phyloP scores from a whole-genome alignment of 2,329 filamentous ascomycete genomes.

The Parastagonospora nodorum region DNA sequence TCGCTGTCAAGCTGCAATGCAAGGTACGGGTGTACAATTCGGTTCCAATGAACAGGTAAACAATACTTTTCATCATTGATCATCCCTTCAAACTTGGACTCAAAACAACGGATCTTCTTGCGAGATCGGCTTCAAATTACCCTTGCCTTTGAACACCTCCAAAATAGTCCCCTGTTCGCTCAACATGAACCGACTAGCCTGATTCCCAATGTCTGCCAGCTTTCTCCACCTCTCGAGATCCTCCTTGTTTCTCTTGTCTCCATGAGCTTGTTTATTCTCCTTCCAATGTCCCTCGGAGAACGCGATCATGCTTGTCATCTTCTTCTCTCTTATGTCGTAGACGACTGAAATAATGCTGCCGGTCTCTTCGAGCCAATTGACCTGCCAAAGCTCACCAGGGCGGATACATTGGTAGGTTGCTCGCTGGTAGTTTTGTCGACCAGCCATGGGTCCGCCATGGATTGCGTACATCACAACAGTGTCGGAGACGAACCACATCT shows the following conservation, averaged over 20 bases:
- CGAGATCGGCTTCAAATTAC: conserved; percentile 53
- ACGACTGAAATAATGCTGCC: conserved; percentile 62
- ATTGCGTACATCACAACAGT: conserved; percentile 62
- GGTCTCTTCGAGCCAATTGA: conserved; percentile 66
- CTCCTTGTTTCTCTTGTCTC: conserved; percentile 59
- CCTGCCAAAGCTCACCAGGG: conserved; percentile 63
- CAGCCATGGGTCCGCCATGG: conserved; percentile 61
- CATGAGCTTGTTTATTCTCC: conserved; percentile 55
- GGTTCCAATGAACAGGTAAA: conserved; percentile 2
- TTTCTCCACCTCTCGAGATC: conserved; percentile 60
- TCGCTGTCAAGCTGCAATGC: conserved; percentile 11
- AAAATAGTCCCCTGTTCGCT: conserved; percentile 60
- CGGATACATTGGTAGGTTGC: conserved; percentile 63
- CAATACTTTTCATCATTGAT: background rate
- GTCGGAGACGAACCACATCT: conserved; percentile 65
- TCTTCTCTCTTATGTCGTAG: conserved; percentile 58
- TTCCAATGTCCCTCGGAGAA: conserved; percentile 65
- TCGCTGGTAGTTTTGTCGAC: conserved; percentile 58
- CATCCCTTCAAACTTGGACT: background rate
- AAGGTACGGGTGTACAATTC: conserved; percentile 10
- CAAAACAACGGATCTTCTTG: conserved; percentile 25
- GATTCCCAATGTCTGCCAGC: conserved; percentile 55
- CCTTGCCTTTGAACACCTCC: conserved; percentile 57
- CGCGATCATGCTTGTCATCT: conserved; percentile 58
- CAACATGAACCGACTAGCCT: conserved; percentile 58